Base-by-base conservation (phyloP, 2,329 filamentous ascomycete genomes). In the Pseudogymnoascus sp. region DNA sequence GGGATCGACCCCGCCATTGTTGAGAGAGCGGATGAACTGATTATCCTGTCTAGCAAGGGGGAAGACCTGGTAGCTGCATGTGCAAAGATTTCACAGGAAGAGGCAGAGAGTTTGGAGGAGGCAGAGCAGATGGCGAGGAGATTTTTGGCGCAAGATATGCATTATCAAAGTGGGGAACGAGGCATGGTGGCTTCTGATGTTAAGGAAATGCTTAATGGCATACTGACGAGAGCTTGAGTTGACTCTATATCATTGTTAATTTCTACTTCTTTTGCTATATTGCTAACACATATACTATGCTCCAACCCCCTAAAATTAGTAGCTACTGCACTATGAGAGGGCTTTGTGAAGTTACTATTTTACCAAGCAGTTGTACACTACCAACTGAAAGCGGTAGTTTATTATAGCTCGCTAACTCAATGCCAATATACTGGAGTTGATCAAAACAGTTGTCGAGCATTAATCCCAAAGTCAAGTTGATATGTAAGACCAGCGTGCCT, bases 11-110 rank as follows among this genome's bases (percentile, higher is more conserved):
- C 75, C 16, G 78, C 81, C 4, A 82, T 97, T 8, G 81, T 97
- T 6, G 76, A 87, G 14, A 83, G 92, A 61, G 91, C 93, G 0
- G 87, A 91, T 65, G 81, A 86, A 6, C 79, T 99, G 35, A 83
- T 88, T 20, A 72, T 83, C 6, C 76, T 94, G 14, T 78, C 88
- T 34, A 82, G 84, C 14, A 82, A 80, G 58, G 89, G 91, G 6
- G 88, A 93, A 69, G 89, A 96, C 71, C 77, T 97, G 1, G 82
- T 87, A 5, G 80, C 84, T 30, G 82, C 85, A 18, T 96, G 89
- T 72, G 83, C 88, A 4, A 80, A 79, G 47, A 76, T 95, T 65
- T 84, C 85, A 0, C 74, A 77, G 0, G 76, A 77, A 3, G 90
- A 96, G 68, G 78, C 79, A 59, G 72, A 75, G n/a, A 81, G 83